Evolutionary conservation across 192 early-diverging fungal species (phyloP).

Genomic region (Geranomyces variabilis): DNA sequence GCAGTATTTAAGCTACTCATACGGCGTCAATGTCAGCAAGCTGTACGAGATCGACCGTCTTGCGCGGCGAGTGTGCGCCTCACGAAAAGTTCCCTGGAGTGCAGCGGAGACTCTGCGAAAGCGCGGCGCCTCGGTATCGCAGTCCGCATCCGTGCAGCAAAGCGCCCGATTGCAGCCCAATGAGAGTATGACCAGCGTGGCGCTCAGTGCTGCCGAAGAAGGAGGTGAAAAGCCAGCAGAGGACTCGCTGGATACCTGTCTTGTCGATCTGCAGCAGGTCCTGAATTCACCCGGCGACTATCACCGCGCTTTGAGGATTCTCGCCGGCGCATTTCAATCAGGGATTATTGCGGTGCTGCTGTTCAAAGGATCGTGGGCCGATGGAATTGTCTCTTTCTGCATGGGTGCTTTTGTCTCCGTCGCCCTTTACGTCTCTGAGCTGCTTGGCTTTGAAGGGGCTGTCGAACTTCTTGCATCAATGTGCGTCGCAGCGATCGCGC

Average conservation of each 20-base stretch:
- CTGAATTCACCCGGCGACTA: constrained; percentile 25
- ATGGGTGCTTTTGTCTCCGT: constrained; percentile 16
- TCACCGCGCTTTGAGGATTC: constrained; percentile 8
- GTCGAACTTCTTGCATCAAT: constrained; percentile 24
- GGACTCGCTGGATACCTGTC: constrained; percentile 13
- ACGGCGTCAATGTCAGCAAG: constrained; percentile 27
- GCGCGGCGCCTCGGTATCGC: constrained; percentile 9
- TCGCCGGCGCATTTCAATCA: constrained; percentile 22
- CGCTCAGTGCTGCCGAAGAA: not conserved
- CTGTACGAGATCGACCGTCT: constrained; percentile 29
- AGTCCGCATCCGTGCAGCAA: not conserved
- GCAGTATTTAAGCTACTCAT: constrained; percentile 18
- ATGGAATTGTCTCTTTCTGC: constrained; percentile 18
- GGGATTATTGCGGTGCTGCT: constrained; percentile 22
- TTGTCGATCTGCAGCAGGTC: constrained; percentile 19
- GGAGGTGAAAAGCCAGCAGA: not conserved
- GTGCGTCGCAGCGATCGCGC: constrained; percentile 11
- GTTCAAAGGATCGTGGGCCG: constrained; percentile 35
- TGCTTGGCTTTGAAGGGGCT: constrained; percentile 17
- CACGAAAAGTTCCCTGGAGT: not conserved
- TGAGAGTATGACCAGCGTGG: not conserved
- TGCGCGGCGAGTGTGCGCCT: constrained; percentile 19
- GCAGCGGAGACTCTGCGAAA: not conserved
- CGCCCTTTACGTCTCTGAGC: constrained; percentile 10
- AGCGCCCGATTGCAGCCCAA: not conserved